Conservation (phyloP, 495 filamentous ascomycete genomes). For the Aspergillus ellipticus region DNA sequence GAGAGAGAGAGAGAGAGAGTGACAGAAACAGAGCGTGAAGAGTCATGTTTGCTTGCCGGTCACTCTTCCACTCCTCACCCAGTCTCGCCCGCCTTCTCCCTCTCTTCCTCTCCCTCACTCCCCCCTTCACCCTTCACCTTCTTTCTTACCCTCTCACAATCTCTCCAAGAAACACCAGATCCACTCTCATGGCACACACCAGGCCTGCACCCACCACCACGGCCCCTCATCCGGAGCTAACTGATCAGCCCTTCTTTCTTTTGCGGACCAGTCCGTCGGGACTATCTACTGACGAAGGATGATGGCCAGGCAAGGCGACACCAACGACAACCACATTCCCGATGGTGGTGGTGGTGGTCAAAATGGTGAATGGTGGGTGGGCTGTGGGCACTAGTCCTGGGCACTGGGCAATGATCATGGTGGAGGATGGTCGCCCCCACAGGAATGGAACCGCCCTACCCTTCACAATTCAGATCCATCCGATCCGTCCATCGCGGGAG, state of each 20-base stretch:
- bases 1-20: too few relatives aligned
- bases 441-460: not conserved
- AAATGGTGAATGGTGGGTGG: not conserved
- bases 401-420: not conserved
- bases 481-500: not conserved
- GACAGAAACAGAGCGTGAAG: too few relatives aligned
- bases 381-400: too few relatives aligned
- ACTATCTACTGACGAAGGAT: too few relatives aligned
- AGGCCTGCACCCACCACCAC: not conserved
- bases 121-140: not conserved
- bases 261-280: constrained; percentile 1
- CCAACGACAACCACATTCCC: not conserved
- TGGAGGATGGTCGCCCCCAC: not conserved
- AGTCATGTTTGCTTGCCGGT: not conserved
- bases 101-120: not conserved
- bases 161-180: not conserved
- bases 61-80: not conserved
- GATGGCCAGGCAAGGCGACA: too few relatives aligned
- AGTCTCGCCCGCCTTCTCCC: not conserved
- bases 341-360: not conserved
- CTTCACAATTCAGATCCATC: not conserved
- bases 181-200: not conserved
- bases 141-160: not conserved
- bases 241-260: constrained; percentile 1
- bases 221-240: not conserved